Percentiles rank a stretch among this genome's conserved stretches.
These are phyloP conservation scores for Schoenoplectus tabernaemontani DNA, from an alignment of 202 grass and related monocot genomes.

Conservation along the genomic window DNA sequence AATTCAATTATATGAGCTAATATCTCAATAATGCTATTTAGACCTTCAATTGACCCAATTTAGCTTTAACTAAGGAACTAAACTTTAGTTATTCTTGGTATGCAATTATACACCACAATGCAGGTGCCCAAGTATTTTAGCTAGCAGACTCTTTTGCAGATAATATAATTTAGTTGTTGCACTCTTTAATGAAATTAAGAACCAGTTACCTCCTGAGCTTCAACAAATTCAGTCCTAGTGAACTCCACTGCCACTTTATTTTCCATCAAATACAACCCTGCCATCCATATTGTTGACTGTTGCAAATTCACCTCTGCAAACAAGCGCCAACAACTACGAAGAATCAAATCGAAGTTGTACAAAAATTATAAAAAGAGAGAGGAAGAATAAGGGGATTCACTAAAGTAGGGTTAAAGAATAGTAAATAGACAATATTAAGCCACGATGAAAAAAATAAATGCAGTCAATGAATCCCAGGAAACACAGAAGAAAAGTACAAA, in stretches of 20 bases:
- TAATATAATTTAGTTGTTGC: no score
- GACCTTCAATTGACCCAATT: neutral
- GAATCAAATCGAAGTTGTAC: neutral
- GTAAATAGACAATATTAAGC: constrained; percentile 4
- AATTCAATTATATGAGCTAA: neutral
- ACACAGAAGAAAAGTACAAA: neutral
- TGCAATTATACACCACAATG: constrained; percentile 1
- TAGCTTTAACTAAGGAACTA: constrained; percentile 5
- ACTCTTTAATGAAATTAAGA: neutral
- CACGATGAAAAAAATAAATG: neutral
- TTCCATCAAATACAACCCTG: constrained; percentile 82
- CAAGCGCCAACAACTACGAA: constrained; percentile 1
- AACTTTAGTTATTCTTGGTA: neutral
- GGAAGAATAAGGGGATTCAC: neutral
- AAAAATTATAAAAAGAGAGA: neutral
- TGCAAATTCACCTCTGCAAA: constrained; percentile 82
- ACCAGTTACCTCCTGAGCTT: constrained; percentile 79
- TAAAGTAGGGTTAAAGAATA: neutral
- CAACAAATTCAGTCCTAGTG: constrained; percentile 91
- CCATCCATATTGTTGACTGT: constrained; percentile 78
- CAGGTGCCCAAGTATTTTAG: constrained; percentile 4
- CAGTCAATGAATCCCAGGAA: constrained; percentile 8
- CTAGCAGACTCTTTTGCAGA: neutral
- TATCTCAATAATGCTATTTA: neutral
- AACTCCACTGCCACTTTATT: constrained; percentile 90